Evolutionary conservation across 352 stramenopile genomes (phyloP).

Genomic region (Globisporangium rhizosaccharum): DNA sequence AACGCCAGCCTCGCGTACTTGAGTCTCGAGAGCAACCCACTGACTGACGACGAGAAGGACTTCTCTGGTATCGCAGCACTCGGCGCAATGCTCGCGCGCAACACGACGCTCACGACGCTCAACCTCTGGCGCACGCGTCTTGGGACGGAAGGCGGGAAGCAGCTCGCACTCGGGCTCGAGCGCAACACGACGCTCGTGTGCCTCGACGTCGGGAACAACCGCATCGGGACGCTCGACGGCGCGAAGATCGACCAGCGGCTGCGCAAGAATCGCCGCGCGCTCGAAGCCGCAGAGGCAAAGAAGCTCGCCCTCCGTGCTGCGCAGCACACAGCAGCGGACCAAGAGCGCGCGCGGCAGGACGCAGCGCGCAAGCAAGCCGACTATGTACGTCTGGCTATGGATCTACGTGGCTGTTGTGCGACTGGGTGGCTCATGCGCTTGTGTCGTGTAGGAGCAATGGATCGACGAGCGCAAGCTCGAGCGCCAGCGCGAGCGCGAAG

Average conservation of each 20-base stretch:
- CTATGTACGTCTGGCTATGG: constrained; percentile 27
- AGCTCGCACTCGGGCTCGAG: constrained; percentile 48
- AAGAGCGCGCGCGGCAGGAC: constrained; percentile 44
- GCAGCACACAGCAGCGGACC: constrained; percentile 43
- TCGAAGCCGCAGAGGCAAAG: constrained; percentile 35
- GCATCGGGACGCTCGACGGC: constrained; percentile 45
- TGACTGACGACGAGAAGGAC: constrained; percentile 76
- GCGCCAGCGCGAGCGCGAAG: constrained; percentile 37
- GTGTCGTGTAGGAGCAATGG: constrained; percentile 44
- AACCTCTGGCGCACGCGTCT: constrained; percentile 76
- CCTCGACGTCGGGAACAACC: constrained; percentile 81
- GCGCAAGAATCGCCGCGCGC: constrained; percentile 40
- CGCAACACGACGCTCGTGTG: constrained; percentile 56
- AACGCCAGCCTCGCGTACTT: constrained; percentile 57
- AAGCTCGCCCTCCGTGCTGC: constrained; percentile 39
- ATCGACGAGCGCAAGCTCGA: constrained; percentile 71
- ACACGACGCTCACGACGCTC: constrained; percentile 55
- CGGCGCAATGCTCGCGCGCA: constrained; percentile 47
- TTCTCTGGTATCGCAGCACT: constrained; percentile 55
- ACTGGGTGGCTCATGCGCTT: not conserved
- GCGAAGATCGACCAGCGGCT: constrained; percentile 43
- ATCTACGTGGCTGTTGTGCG: not conserved
- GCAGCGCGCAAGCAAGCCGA: constrained; percentile 43
- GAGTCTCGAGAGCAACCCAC: constrained; percentile 73
- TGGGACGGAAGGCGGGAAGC: constrained; percentile 57